phyloP scores from a whole-genome alignment of 2,329 filamentous ascomycete genomes.

The Pseudogymnoascus sp. region DNA sequence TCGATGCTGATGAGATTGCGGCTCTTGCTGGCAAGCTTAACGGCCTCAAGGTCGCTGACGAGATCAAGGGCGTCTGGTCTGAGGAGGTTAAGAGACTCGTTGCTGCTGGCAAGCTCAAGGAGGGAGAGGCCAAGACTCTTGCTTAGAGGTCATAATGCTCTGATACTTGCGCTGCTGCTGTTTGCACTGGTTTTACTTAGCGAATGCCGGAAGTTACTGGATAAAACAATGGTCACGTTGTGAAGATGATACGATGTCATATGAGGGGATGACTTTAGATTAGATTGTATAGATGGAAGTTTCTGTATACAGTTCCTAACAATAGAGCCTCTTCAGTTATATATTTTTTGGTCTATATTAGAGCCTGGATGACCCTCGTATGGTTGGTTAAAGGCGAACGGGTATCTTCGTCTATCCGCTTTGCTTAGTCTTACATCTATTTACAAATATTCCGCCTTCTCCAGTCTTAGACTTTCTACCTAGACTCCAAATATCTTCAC shows the following conservation, averaged over 20 bases:
- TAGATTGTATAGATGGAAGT: conserved; percentile 1
- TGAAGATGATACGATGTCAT: not conserved
- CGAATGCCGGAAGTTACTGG: conserved; percentile 10
- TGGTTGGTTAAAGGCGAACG: not conserved
- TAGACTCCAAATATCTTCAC: not conserved
- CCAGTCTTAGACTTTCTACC: not conserved
- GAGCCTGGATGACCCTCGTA: not conserved
- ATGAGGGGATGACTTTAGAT: conserved; percentile 5
- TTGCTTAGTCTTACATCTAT: not conserved
- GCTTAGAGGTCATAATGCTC: conserved; percentile 18
- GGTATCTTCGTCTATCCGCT: not conserved
- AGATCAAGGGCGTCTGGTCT: conserved; percentile 78
- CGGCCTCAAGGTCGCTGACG: conserved; percentile 66
- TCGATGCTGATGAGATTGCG: conserved; percentile 86
- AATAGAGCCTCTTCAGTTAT: conserved; percentile 1
- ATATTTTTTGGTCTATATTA: not conserved
- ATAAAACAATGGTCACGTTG: conserved; percentile 18
- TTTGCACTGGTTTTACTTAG: not conserved
- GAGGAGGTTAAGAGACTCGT: conserved; percentile 73
- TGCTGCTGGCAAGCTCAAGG: conserved; percentile 76
- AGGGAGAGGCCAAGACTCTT: conserved; percentile 66
- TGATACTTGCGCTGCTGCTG: not conserved
- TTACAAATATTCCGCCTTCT: not conserved
- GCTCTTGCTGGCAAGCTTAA: conserved; percentile 72
- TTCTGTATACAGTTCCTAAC: not conserved